A percentile compares a stretch with the other conserved stretches of the same genome.
phyloP scores from a whole-genome alignment of 805 yeast species.

The Starmerella potacharoeniae region DNA sequence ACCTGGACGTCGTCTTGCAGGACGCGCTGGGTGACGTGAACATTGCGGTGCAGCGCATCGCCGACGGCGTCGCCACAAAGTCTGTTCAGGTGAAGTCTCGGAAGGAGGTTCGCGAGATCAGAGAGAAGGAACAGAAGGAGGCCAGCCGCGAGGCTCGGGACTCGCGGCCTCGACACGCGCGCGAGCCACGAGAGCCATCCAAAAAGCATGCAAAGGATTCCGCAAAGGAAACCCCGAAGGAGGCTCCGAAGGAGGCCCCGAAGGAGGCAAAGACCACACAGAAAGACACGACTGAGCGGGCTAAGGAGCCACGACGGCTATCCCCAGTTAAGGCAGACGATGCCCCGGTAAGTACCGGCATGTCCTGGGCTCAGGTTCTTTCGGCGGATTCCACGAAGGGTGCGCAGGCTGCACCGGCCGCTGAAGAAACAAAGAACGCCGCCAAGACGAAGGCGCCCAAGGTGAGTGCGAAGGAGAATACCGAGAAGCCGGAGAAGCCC shows the following conservation, averaged over 20 bases:
- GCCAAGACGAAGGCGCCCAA: background rate
- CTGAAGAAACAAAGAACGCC: background rate
- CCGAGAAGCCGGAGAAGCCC: background rate
- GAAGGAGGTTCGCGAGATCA: slow-evolving; percentile 37
- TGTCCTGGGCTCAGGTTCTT: slow-evolving; percentile 1
- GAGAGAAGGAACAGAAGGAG: slow-evolving; percentile 29
- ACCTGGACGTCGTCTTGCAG: slow-evolving; percentile 58
- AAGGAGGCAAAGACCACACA: background rate
- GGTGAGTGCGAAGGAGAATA: background rate
- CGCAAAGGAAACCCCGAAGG: background rate
- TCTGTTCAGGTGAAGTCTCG: slow-evolving; percentile 72
- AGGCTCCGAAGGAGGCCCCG: background rate
- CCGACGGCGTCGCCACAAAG: slow-evolving; percentile 77
- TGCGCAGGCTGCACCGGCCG: background rate
- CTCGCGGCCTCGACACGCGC: background rate
- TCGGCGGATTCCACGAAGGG: background rate
- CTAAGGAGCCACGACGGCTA: background rate
- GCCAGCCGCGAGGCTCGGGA: background rate
- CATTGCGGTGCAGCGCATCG: slow-evolving; percentile 72
- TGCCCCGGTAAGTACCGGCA: background rate
- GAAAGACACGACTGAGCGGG: background rate
- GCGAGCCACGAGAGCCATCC: background rate
- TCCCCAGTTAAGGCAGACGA: background rate
- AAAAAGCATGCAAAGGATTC: background rate
- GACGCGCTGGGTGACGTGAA: slow-evolving; percentile 68